Conservation (phyloP, 352 stramenopile species). For the Phytophthora tentaculata region DNA sequence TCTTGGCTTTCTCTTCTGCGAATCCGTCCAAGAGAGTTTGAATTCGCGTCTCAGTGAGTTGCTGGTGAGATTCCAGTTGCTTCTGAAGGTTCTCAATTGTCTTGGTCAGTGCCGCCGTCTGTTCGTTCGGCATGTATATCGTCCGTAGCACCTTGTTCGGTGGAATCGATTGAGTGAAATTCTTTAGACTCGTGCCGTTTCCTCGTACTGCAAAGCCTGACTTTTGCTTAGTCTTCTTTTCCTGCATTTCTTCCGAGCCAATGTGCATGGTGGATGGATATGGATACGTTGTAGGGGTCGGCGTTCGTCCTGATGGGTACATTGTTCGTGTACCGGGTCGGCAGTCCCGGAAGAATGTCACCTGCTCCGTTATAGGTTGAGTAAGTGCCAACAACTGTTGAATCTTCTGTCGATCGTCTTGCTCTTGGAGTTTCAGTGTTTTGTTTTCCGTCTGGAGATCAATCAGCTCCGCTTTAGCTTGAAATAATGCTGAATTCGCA, state of each 20-base stretch:
- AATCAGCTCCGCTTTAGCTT: conserved; percentile 69
- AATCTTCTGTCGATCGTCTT: conserved; percentile 80
- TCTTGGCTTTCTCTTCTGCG: conserved; percentile 59
- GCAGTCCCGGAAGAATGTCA: conserved; percentile 82
- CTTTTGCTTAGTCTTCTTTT: conserved; percentile 32
- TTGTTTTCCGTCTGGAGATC: conserved; percentile 72
- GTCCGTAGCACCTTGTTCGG: conserved; percentile 67
- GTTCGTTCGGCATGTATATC: conserved; percentile 81
- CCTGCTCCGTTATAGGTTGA: conserved; percentile 81
- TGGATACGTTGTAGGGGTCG: conserved; percentile 48
- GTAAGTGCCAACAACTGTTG: conserved; percentile 84
- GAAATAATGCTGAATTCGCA: conserved; percentile 64
- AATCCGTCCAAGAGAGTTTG: conserved; percentile 66
- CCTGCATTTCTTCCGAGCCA: conserved; percentile 54
- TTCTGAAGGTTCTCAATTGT: conserved; percentile 65
- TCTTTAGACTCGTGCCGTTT: conserved; percentile 26
- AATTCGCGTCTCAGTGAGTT: conserved; percentile 62
- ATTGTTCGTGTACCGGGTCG: conserved; percentile 55
- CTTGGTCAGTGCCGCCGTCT: conserved; percentile 54
- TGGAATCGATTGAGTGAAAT: conserved; percentile 16
- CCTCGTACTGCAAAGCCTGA: conserved; percentile 24
- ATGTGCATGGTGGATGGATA: conserved; percentile 85
- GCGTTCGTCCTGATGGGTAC: conserved; percentile 46
- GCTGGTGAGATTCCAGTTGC: conserved; percentile 62
- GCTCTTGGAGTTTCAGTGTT: conserved; percentile 72